Conservation (phyloP, 2,329 filamentous ascomycete genomes). For the Calonectria pteridis region DNA sequence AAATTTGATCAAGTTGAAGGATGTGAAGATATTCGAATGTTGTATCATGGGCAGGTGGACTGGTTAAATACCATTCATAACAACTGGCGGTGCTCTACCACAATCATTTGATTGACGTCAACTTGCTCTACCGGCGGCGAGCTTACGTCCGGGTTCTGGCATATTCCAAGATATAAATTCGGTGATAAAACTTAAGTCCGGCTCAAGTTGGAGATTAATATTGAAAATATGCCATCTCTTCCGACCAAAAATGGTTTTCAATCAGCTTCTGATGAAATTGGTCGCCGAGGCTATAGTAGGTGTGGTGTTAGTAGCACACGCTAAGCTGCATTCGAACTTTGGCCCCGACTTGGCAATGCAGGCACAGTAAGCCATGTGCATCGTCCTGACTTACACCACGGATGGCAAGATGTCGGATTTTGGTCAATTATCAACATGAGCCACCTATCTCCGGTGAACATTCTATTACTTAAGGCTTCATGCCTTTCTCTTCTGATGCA, state of each 20-base stretch:
- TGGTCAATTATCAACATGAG: background rate
- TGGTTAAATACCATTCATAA: background rate
- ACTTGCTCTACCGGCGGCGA: background rate
- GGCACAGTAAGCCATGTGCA: background rate
- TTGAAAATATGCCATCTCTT: background rate
- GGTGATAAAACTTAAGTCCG: background rate
- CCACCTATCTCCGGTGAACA: background rate
- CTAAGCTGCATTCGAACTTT: background rate
- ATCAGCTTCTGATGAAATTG: background rate
- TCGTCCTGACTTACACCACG: background rate
- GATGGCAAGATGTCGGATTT: background rate
- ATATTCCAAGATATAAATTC: background rate
- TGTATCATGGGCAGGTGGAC: background rate
- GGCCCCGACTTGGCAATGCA: background rate
- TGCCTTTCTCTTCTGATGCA: background rate
- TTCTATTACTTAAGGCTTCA: background rate
- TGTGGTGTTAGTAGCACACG: background rate
- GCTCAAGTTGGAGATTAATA: background rate
- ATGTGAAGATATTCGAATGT: accelerated
- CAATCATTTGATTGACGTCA: no score
- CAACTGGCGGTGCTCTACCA: no score
- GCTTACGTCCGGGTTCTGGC: background rate
- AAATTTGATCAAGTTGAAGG: background rate
- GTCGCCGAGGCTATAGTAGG: background rate
- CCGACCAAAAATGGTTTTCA: background rate